These are phyloP conservation scores for Noccaea bulbosa DNA, from an alignment of 345 rosid genomes.

Conservation along the genomic window DNA sequence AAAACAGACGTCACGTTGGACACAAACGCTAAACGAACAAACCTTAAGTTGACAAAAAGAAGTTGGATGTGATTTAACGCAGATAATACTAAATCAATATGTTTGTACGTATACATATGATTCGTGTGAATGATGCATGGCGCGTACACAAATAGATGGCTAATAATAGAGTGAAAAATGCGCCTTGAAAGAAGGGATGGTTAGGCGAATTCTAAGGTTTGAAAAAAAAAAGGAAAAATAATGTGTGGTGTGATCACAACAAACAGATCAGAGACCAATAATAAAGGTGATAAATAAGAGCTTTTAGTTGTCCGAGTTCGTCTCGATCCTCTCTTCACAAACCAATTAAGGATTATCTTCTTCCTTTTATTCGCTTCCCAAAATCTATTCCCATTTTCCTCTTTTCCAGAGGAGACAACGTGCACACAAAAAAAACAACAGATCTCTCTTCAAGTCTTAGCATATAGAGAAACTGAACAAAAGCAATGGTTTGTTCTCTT, in stretches of 20 bases:
- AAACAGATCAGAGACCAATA: constrained; percentile 30
- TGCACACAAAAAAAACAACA: constrained; percentile 13
- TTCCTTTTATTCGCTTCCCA: constrained; percentile 18
- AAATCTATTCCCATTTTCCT: constrained; percentile 8
- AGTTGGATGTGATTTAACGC: background rate
- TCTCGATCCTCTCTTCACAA: constrained; percentile 41
- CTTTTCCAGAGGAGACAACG: constrained; percentile 26
- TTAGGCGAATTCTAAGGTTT: constrained; percentile 36
- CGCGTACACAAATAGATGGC: constrained; percentile 8
- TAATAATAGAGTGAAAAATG: constrained; percentile 25
- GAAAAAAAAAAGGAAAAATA: constrained; percentile 1
- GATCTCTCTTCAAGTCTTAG: constrained; percentile 25
- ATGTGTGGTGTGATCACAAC: constrained; percentile 33
- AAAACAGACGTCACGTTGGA: background rate
- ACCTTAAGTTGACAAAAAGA: background rate
- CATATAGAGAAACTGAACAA: constrained; percentile 6
- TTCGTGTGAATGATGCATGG: background rate
- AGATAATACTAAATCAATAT: background rate
- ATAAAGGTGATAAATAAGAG: constrained; percentile 17
- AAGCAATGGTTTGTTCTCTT: constrained; percentile 42
- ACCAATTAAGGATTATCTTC: constrained; percentile 22
- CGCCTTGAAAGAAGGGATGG: constrained; percentile 34
- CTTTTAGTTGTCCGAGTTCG: constrained; percentile 34
- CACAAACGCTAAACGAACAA: background rate
- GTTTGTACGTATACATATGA: background rate